Percentiles rank a stretch among this genome's conserved stretches.
Conservation (phyloP, 371 early-diverging fungal genomes). For the Mucor racemosus region DNA sequence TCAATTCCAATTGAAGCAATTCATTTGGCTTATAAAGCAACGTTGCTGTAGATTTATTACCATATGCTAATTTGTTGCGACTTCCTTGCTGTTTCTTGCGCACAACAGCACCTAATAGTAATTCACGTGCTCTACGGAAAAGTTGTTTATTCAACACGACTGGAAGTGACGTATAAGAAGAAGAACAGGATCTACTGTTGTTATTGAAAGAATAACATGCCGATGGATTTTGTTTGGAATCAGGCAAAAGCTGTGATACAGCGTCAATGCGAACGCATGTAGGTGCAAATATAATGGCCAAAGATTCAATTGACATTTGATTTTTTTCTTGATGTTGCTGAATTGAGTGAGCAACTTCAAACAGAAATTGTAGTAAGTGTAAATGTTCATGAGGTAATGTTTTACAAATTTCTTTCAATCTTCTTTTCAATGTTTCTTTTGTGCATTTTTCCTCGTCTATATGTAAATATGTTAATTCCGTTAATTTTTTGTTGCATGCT, state of each 20-base stretch:
- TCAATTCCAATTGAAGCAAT: slow-evolving; percentile 31
- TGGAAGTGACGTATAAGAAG: slow-evolving; percentile 13
- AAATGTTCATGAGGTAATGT: slow-evolving; percentile 30
- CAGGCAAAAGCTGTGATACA: slow-evolving; percentile 20
- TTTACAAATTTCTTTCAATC: slow-evolving; percentile 16
- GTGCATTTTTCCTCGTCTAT: slow-evolving; percentile 21
- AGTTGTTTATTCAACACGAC: slow-evolving; percentile 7
- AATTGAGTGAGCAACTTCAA: slow-evolving; percentile 24
- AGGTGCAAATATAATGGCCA: slow-evolving; percentile 46
- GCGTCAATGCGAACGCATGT: slow-evolving; percentile 38
- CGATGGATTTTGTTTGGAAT: background rate
- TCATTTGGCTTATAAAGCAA: slow-evolving; percentile 29
- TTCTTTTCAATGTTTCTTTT: slow-evolving; percentile 18
- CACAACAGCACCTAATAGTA: background rate
- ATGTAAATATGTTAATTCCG: background rate
- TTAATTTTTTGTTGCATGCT: background rate
- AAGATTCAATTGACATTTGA: slow-evolving; percentile 37
- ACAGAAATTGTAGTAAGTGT: slow-evolving; percentile 29
- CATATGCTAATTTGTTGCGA: background rate
- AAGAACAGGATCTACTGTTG: background rate
- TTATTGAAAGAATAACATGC: background rate
- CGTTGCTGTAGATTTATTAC: background rate
- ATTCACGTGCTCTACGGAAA: slow-evolving; percentile 16
- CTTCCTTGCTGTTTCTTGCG: slow-evolving; percentile 1
- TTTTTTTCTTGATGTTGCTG: slow-evolving; percentile 27